Conservation (phyloP, 805 yeast genomes). For the Nadsonia fulvescens region DNA sequence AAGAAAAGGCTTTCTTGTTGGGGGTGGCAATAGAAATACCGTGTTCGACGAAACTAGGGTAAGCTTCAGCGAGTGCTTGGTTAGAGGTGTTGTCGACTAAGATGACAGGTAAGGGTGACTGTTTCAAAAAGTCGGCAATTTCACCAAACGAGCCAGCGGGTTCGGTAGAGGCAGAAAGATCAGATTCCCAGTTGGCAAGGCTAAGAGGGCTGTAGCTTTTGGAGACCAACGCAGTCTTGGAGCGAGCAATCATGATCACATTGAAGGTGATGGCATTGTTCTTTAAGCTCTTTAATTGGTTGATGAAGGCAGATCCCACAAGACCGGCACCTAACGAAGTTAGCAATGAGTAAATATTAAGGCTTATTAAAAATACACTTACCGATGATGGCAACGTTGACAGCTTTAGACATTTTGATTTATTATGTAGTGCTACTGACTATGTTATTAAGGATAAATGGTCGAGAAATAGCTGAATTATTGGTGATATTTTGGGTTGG, state of each 20-base stretch:
- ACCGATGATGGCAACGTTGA: conserved; percentile 6
- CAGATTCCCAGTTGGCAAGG: conserved; percentile 37
- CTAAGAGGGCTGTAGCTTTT: conserved; percentile 56
- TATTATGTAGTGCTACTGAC: too few relatives aligned
- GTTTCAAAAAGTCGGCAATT: conserved; percentile 42
- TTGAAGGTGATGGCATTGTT: conserved; percentile 41
- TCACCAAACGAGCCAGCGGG: conserved; percentile 37
- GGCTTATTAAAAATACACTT: conserved; percentile 1
- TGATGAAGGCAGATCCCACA: conserved; percentile 81
- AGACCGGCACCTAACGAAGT: conserved; percentile 67
- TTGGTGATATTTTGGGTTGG: too few relatives aligned
- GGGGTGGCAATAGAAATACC: conserved; percentile 96
- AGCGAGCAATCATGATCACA: conserved; percentile 64
- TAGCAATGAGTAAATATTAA: neutral
- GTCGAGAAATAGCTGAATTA: too few relatives aligned
- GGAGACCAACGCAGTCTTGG: conserved; percentile 50
- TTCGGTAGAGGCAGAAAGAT: conserved; percentile 27
- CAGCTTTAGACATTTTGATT: conserved; percentile 5
- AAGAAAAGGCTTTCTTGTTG: conserved; percentile 91
- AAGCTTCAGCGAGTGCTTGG: conserved; percentile 54
- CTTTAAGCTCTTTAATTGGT: conserved; percentile 48
- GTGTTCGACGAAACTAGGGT: conserved; percentile 51
- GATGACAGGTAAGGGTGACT: conserved; percentile 57
- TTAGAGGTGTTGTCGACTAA: conserved; percentile 90
- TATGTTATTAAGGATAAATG: too few relatives aligned